These are phyloP conservation scores for Striga hermonthica DNA, from an alignment of 305 asterid species.

Conservation along the genomic window DNA sequence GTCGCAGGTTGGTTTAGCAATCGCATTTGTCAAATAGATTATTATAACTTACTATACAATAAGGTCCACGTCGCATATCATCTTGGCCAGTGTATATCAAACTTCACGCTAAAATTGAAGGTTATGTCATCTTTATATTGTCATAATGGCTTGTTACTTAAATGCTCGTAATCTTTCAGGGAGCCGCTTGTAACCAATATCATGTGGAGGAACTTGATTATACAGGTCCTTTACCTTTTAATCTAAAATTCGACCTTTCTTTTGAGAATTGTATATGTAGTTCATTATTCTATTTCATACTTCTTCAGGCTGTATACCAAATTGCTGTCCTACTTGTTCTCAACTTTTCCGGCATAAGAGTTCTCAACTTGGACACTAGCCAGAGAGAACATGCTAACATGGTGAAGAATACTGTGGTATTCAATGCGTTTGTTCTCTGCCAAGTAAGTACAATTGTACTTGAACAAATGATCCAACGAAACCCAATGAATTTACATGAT, in stretches of 20 bases:
- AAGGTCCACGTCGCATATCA: too few relatives aligned
- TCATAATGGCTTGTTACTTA: constrained; percentile 15
- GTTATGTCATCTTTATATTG: too few relatives aligned
- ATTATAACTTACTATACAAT: constrained; percentile 6
- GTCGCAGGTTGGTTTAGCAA: constrained; percentile 62
- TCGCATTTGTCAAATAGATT: not conserved
- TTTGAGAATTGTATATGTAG: constrained; percentile 9
- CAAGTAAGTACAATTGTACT: constrained; percentile 62
- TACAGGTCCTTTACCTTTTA: constrained; percentile 54
- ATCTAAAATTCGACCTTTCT: constrained; percentile 19
- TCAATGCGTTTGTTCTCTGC: constrained; percentile 83
- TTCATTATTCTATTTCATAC: not conserved
- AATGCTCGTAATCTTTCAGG: constrained; percentile 41
- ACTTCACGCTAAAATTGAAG: too few relatives aligned
- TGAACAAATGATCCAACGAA: not conserved
- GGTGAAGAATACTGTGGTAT: constrained; percentile 76
- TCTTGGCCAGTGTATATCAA: too few relatives aligned
- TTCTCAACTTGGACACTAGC: constrained; percentile 56
- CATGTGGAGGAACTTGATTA: constrained; percentile 92
- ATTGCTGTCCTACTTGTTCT: constrained; percentile 66
- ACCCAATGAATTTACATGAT: not conserved
- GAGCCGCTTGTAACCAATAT: constrained; percentile 93
- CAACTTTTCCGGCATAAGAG: constrained; percentile 56
- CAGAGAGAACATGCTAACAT: constrained; percentile 48
- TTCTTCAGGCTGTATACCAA: constrained; percentile 74